Base-by-base conservation (phyloP, 768 basidiomycete species). In the Kwoniella dejecticola region DNA sequence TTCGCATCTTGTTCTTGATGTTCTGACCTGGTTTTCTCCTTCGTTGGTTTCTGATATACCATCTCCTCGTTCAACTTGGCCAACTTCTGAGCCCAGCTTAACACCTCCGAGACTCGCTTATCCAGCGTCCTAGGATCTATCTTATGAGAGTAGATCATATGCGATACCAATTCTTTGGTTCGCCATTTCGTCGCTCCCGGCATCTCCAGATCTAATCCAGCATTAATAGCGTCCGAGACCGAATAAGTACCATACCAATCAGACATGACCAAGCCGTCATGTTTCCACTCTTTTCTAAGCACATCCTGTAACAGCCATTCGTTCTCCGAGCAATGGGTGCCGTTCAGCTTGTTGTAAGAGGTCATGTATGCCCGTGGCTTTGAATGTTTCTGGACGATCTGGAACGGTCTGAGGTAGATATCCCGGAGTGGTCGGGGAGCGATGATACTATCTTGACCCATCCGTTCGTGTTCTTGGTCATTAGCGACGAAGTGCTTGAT, bases 401-500 rank as follows among this genome's bases (percentile, higher is more conserved):
- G 85, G 75, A 85, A 86, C n/a, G 85, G 88, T 70, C 86, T 85
- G 26, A 85, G 79, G 76, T 86, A 85, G 23, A 86, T 80, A 70
- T 86, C 85, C n/a, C 85, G 75, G 27, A 86, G 79, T 3, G 84
- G 83, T 29, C 75, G 63, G 84, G 74, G 44, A 0, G 53, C 23
- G 17, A 63, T 50, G 27, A 63, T 63, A 38, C 79, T 79, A 69
- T 85, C 80, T 47, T 52, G 30, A 15, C 77, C 86, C 78, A 84
- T 83, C 6, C 87, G 83, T 69, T 89, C 89, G 63, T 89, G 83
- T 74, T 90, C 89, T 75, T 89, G 89, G 80, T 91, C 89, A 69
- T 91, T 91, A 24, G 84, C 85, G 19, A 87, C 85, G 64, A 89
- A 91, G 73, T 91, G 90, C 74, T 91, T 91, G 81, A 91, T 87